phyloP scores from a whole-genome alignment of 805 yeast genomes.

The Saturnispora ahearnii region DNA sequence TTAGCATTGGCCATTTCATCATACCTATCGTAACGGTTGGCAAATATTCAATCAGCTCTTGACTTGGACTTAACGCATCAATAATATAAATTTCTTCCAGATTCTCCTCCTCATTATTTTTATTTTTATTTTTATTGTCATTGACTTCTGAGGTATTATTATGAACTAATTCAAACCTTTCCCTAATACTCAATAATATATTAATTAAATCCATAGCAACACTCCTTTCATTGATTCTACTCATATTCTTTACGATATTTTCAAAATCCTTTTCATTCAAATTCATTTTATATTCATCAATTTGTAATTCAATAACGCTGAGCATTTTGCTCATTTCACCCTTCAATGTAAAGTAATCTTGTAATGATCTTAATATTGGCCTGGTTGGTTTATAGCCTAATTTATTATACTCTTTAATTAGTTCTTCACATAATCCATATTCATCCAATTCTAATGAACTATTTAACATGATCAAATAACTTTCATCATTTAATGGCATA shows the following conservation, averaged over 20 bases:
- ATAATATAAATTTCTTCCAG: background rate
- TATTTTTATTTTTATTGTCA: too few species aligned
- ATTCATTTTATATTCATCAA: slow-evolving; percentile 12
- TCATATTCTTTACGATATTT: background rate
- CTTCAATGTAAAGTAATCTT: background rate
- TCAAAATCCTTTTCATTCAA: slow-evolving; percentile 11
- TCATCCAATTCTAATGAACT: slow-evolving; percentile 14
- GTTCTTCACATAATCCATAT: slow-evolving; percentile 12
- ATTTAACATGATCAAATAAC: slow-evolving; percentile 15
- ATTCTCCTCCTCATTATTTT: background rate
- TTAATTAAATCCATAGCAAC: background rate
- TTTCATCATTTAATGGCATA: slow-evolving; percentile 9
- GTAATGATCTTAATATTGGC: slow-evolving; percentile 13
- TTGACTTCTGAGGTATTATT: background rate
- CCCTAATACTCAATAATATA: slow-evolving; percentile 1
- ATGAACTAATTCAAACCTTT: background rate
- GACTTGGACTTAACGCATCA: background rate
- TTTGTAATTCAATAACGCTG: slow-evolving; percentile 18
- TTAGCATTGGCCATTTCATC: slow-evolving; percentile 4
- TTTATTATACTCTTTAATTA: slow-evolving; percentile 13
- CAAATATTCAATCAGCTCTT: background rate
- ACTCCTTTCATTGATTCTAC: background rate
- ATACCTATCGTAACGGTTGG: slow-evolving; percentile 1
- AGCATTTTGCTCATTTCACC: slow-evolving; percentile 15
- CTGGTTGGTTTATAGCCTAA: slow-evolving; percentile 17